phyloP scores from a whole-genome alignment of 768 basidiomycete genomes.

The Amanita rimosa region DNA sequence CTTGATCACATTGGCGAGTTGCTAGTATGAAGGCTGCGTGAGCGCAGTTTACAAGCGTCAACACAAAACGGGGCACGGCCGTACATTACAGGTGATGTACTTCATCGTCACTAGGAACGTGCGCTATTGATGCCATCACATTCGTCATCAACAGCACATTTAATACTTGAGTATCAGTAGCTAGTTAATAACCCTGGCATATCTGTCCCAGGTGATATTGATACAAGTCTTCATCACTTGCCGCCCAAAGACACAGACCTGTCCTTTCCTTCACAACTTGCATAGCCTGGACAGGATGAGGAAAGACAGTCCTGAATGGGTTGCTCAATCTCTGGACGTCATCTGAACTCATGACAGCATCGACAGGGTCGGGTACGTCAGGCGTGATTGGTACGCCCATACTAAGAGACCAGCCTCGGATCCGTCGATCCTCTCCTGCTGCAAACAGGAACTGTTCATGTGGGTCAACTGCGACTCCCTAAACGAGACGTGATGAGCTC shows the following conservation, averaged over 20 bases:
- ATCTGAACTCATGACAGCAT: neutral
- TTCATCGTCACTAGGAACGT: conserved; percentile 10
- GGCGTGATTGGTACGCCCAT: conserved; percentile 23
- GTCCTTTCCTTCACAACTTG: conserved; percentile 33
- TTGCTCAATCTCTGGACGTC: conserved; percentile 8
- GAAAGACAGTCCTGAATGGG: conserved; percentile 24
- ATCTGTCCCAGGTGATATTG: conserved; percentile 40
- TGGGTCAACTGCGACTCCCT: conserved; percentile 58
- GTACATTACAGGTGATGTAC: conserved; percentile 30
- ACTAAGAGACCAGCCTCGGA: conserved; percentile 60
- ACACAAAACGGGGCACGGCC: conserved; percentile 7
- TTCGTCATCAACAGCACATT: too few species aligned
- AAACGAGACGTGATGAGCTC: neutral
- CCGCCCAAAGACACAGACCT: conserved; percentile 42
- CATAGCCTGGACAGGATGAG: conserved; percentile 30
- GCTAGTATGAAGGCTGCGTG: conserved; percentile 24
- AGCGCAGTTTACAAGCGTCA: neutral
- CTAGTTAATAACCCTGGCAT: neutral
- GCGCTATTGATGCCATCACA: too few species aligned
- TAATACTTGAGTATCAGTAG: too few species aligned
- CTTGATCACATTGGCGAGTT: conserved; percentile 64
- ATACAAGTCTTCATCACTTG: conserved; percentile 31
- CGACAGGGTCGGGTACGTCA: neutral
- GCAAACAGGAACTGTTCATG: conserved; percentile 50
- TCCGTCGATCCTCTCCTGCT: conserved; percentile 51